Evolutionary conservation across 2,329 filamentous ascomycete genomes (phyloP), one percentile per base, ranked within the genome.

Genomic region (Ceratocystis papillata): DNA sequence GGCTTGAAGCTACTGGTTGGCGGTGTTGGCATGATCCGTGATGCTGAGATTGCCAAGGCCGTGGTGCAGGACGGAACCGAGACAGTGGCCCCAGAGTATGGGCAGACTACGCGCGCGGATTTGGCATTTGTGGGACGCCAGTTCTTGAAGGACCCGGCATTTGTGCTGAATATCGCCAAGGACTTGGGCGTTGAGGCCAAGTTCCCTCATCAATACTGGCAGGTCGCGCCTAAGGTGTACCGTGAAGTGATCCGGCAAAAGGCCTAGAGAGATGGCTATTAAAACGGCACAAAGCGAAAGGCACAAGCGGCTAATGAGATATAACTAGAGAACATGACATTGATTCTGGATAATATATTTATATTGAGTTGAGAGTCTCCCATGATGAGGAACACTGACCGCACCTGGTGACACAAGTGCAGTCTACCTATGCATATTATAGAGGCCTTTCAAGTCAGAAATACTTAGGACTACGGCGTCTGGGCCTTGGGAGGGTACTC

Each of bases 91-190:
- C 73, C 74, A 65, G 76, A 77, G 70, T 65, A 75, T 2, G 77
- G 77, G 5, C 72, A 71, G 63, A 71, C 68, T 70, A 72, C 79
- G 17, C 76, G 78, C 72, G 83, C 81, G 0, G 91, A 96, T 72
- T 74, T 92, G n/a, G 84, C 87, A 0, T 79, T 93, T 20, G 80
- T 87, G 1, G 92, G 83, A 0, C 80, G 90, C 66, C 87, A 88
- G 72, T 94, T 94, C 75, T 80, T 95, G 76, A 84, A 90, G 73
- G 90, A 96, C 72, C 88, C 91, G 0, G 86, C 89, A 67, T 85
- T 91, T 73, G 87, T 90, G 7, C 84, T 90, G 75, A 80, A 82
- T 44, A 86, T 83, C 69, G 91, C 89, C 0, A 81, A 88, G 68
- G 83, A 90, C 69, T 77, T 96, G 41, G 85, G 83, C 8, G 84